Conservation (phyloP, 768 basidiomycete genomes). For the Arthromyces matolae region DNA sequence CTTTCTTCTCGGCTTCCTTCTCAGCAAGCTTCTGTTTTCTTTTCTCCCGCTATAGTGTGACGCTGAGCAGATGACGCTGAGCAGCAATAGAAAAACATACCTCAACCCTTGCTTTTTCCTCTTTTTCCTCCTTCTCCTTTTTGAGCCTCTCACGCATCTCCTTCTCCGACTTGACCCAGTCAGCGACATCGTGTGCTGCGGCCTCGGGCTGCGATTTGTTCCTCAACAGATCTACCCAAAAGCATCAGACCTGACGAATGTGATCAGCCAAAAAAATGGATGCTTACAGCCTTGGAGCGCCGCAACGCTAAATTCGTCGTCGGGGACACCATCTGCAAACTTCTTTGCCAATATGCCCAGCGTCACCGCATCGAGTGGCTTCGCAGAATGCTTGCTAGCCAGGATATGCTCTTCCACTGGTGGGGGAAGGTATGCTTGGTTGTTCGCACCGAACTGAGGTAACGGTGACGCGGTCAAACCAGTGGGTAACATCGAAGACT, state of each 20-base stretch:
- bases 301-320: constrained; percentile 85
- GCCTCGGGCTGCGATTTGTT: constrained; percentile 81
- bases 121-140: constrained; percentile 70
- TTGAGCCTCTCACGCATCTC: constrained; percentile 70
- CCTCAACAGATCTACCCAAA: constrained; percentile 64
- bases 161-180: constrained; percentile 75
- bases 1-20: constrained; percentile 58
- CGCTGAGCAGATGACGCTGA: not conserved
- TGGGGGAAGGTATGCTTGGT: constrained; percentile 61
- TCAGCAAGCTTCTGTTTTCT: constrained; percentile 51
- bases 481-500: constrained; percentile 16
- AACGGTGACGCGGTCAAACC: constrained; percentile 22
- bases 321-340: constrained; percentile 81
- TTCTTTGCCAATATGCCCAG: constrained; percentile 67
- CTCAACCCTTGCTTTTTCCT: constrained; percentile 62
- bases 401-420: constrained; percentile 57
- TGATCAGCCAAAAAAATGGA: constrained; percentile 18
- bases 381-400: constrained; percentile 57
- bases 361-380: constrained; percentile 60
- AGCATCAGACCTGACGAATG: not conserved
- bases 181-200: constrained; percentile 61
- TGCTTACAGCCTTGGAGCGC: constrained; percentile 86
- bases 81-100: constrained; percentile 35
- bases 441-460: constrained; percentile 51
- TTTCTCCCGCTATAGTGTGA: constrained; percentile 38